Conservation (phyloP, 495 filamentous ascomycete species). For the Mycothermus thermophilus region DNA sequence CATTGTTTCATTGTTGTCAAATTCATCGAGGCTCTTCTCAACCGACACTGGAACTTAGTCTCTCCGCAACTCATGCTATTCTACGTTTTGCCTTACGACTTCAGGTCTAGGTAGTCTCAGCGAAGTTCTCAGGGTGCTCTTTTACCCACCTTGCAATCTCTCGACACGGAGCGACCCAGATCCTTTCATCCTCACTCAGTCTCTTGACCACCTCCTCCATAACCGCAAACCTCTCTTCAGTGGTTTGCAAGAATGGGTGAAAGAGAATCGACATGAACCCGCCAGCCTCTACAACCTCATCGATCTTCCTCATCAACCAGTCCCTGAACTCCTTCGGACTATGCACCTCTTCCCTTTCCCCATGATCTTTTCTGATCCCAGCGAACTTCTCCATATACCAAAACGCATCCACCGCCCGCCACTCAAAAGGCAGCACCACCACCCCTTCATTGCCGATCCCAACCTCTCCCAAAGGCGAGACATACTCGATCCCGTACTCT, state of each 20-base stretch:
- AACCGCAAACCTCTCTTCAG: conserved; percentile 15
- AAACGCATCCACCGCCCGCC: conserved; percentile 21
- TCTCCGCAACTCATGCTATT: too few species aligned
- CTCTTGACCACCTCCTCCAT: conserved; percentile 14
- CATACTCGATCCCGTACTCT: conserved; percentile 12
- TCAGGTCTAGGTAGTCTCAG: too few species aligned
- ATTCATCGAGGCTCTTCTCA: too few species aligned
- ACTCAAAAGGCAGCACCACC: conserved; percentile 22
- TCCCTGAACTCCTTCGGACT: conserved; percentile 8
- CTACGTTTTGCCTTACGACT: too few species aligned
- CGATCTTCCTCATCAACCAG: conserved; percentile 14
- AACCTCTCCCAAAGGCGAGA: conserved; percentile 14
- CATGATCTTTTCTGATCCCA: conserved; percentile 8
- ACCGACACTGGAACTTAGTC: too few species aligned
- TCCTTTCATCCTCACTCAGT: conserved; percentile 9
- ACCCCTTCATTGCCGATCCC: conserved; percentile 12
- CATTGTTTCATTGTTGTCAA: too few species aligned
- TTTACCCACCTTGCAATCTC: conserved; percentile 15
- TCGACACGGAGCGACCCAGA: conserved; percentile 18
- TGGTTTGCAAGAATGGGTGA: conserved; percentile 19
- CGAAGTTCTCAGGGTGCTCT: too few species aligned
- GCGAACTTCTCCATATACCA: conserved; percentile 26
- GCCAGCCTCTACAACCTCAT: conserved; percentile 6
- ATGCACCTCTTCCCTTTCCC: conserved; percentile 8
- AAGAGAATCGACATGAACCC: conserved; percentile 21